Evolutionary conservation across 2,329 filamentous ascomycete species (phyloP), one percentile per base, ranked within the genome.

Genomic region (Fusarium compactum): DNA sequence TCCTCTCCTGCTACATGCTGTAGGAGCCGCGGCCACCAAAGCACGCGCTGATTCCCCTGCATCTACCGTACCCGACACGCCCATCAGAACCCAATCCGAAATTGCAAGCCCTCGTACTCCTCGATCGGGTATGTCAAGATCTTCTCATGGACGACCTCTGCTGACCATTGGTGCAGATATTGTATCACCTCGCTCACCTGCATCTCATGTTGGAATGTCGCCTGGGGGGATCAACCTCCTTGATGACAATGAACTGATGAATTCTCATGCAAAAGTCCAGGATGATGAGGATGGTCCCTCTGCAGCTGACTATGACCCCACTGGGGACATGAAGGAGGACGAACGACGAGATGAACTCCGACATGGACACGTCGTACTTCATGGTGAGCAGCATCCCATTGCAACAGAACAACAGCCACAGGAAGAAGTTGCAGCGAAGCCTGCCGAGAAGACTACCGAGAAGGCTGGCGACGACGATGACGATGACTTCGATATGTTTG

Each of bases 261-360:
- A 93, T 76, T 83, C 78, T 8, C 85, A 89, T 73, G 84, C 82
- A 38, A 80, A 83, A 67, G 74, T 74, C 44, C 81, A 82, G 51
- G 66, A 68, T 14, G 83, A 85, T 4, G 87, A 89, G 69, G 91
- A 96, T 74, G 93, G 91, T 9, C 92, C 93, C 8, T 97, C 94
- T n/a, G 95, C 95, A 47, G 94, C 94, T 63, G 93, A 97, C 79
- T 97, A 97, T 78, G 93, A 97, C 76, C 95, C 95, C 2, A 96
- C 91, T 2, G 85, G 90, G 72, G 95, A 98, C 77, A 96, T 95
- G 92, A 86, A 91, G 78, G 93, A 97, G 79, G 94, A 97, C 73
- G 89, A 90, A 74, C 85, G 89, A 63, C 89, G 91, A 60, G 89
- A 92, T 74, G 90, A 90, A 70, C 85, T 89, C 73, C 87, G 90